Conservation (phyloP, 208 protist genomes). For the Sergeia podlipaevii region DNA sequence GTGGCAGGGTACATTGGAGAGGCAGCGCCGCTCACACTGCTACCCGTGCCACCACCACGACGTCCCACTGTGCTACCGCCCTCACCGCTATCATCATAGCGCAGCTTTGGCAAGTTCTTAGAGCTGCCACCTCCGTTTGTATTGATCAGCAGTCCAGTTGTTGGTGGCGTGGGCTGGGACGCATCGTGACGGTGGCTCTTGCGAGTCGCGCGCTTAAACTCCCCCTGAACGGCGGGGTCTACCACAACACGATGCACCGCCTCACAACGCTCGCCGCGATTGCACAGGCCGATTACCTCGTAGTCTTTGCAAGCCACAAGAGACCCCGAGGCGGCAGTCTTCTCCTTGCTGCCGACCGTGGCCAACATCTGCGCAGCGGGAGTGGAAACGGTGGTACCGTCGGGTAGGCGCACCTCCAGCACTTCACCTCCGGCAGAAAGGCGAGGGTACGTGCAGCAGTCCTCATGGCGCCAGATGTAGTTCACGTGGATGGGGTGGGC, state of each 20-base stretch:
- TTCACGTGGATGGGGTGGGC: conserved; percentile 41
- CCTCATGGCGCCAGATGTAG: conserved; percentile 30
- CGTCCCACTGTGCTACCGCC: too few relatives aligned
- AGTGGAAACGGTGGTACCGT: background rate
- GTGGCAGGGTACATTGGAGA: too few relatives aligned
- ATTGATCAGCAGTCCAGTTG: too few relatives aligned
- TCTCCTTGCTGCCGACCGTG: background rate
- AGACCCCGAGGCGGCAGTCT: background rate
- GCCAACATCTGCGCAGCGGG: background rate
- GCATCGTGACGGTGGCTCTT: background rate
- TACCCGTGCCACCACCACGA: too few relatives aligned
- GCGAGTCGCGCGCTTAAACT: conserved; percentile 35
- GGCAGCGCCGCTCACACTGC: too few relatives aligned
- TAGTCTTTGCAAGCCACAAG: conserved; percentile 33
- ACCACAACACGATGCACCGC: conserved; percentile 29
- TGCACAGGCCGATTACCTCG: conserved; percentile 30
- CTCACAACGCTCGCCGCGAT: conserved; percentile 28
- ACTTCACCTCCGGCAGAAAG: conserved; percentile 10
- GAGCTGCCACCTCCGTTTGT: too few relatives aligned
- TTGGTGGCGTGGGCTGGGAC: background rate
- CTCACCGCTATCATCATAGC: too few relatives aligned
- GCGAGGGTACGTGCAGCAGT: conserved; percentile 29
- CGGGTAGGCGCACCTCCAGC: conserved; percentile 11
- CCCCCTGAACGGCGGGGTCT: conserved; percentile 21
- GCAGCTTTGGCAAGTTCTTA: too few relatives aligned